Evolutionary conservation across 78 protist genomes (phyloP), one percentile per base, ranked within the genome.

Genomic region (Dictyostelium brefeldianum): DNA sequence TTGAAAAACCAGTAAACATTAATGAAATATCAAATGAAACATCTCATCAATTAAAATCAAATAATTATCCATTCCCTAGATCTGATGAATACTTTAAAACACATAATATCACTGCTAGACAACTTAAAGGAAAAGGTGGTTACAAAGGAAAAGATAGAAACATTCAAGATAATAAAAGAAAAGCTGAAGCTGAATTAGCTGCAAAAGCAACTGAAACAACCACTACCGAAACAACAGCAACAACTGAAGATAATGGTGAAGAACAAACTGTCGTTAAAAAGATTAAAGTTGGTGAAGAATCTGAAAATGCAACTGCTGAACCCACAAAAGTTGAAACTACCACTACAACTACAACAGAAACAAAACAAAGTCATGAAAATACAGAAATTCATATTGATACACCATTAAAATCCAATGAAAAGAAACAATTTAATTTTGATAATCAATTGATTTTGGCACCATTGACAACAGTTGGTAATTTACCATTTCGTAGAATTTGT

Each of bases 391-490:
- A 75, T 70, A 22, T 29, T 9, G 80, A 82, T n/a, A 27, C 62
- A 53, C 71, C 78, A 41, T 78, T 89, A 50, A 75, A n/a, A 59
- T 11, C 27, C 27, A 10, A 15, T 11, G 95, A 95, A 31, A 95
- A 89, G 89, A 95, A 90, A 57, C 20, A 46, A 54, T 29, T 98
- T 27, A 98, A 98, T 91, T 95, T 59, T 25, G 15, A 41, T 2
- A 89, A 89, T 80, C 98, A 99, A 90, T 67, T 96, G 15, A 75
- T 78, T 81, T 97, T 99, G 1, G 99, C 99, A 47, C 99, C 99
- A 20, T 95, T 99, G 46, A 99, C 99, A 6, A 99, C 99, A 10
- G 99, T 99, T 36, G 99, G 99, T 53, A 99, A 99, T 87, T 94
- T 99, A 43, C 99, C 99, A 15, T 99, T 98, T 96, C 97, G 99